Conservation (phyloP, 352 stramenopile genomes). For the Peronospora tabacina region DNA sequence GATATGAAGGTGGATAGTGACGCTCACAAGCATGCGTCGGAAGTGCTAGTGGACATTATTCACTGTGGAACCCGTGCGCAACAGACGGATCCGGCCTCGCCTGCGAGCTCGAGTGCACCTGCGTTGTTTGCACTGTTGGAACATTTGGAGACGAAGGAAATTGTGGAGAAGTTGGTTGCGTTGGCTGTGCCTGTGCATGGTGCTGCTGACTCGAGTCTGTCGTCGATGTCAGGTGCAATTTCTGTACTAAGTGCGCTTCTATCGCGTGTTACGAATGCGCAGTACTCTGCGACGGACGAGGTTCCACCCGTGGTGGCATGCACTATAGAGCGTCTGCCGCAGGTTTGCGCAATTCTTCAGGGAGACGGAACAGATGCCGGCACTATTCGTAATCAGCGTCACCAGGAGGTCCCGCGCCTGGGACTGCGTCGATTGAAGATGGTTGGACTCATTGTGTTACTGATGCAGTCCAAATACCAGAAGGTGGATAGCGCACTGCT, state of each 20-base stretch:
- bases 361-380: constrained; percentile 53
- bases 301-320: constrained; percentile 48
- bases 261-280: constrained; percentile 67
- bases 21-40: constrained; percentile 76
- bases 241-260: constrained; percentile 71
- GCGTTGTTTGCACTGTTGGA: constrained; percentile 68
- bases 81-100: constrained; percentile 59
- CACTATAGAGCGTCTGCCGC: constrained; percentile 50
- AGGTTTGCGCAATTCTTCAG: constrained; percentile 59
- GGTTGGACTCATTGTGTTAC: constrained; percentile 62
- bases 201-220: constrained; percentile 30
- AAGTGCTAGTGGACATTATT: constrained; percentile 82
- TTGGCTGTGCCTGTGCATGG: constrained; percentile 41
- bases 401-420: constrained; percentile 61
- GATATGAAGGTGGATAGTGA: constrained; percentile 51
- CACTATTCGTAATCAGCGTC: constrained; percentile 65
- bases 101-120: constrained; percentile 41
- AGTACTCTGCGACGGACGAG: constrained; percentile 61
- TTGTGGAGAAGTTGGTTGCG: constrained; percentile 59
- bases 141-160: constrained; percentile 66
- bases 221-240: constrained; percentile 73
- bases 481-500: constrained; percentile 64
- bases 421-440: constrained; percentile 76
- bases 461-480: constrained; percentile 83
- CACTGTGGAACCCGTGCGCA: constrained; percentile 73